Conservation (phyloP, 2,329 filamentous ascomycete species). For the Periconia macrospinosa region DNA sequence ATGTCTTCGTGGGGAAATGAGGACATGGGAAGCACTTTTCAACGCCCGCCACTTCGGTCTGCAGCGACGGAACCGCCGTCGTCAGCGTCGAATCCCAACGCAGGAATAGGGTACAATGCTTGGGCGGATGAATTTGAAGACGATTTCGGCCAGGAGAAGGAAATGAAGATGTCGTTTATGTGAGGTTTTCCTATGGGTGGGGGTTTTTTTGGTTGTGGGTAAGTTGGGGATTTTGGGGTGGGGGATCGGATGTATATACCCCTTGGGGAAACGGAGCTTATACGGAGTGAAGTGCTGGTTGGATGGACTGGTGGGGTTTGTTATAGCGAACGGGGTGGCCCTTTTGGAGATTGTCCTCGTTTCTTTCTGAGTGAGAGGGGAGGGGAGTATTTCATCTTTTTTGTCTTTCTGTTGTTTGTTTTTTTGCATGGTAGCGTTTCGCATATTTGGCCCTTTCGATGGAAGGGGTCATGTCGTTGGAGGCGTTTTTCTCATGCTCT, state of each 20-base stretch:
- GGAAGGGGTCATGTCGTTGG: background rate
- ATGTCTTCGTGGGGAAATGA: background rate
- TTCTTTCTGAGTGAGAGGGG: background rate
- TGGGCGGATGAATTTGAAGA: constrained; percentile 53
- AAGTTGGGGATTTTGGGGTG: background rate
- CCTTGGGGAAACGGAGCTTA: too few relatives aligned
- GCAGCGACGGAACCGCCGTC: constrained; percentile 28
- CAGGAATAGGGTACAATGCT: constrained; percentile 45
- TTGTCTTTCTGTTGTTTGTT: background rate
- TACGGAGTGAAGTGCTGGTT: background rate
- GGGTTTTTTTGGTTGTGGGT: too few relatives aligned
- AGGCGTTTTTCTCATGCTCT: too few relatives aligned
- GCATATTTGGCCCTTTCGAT: background rate
- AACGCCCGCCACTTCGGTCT: constrained; percentile 32
- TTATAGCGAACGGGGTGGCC: background rate
- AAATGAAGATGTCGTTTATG: constrained; percentile 52
- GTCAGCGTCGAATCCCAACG: constrained; percentile 14
- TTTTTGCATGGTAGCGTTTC: background rate
- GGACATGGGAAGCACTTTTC: background rate
- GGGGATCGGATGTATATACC: too few relatives aligned
- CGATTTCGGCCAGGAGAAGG: constrained; percentile 50
- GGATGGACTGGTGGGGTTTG: background rate
- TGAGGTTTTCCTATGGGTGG: background rate
- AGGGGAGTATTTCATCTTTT: background rate
- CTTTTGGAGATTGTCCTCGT: constrained; percentile 1